Evolutionary conservation across 2,329 filamentous ascomycete species (phyloP), one percentile per base, ranked within the genome.

Genomic region (Cladophialophora chaetospira): DNA sequence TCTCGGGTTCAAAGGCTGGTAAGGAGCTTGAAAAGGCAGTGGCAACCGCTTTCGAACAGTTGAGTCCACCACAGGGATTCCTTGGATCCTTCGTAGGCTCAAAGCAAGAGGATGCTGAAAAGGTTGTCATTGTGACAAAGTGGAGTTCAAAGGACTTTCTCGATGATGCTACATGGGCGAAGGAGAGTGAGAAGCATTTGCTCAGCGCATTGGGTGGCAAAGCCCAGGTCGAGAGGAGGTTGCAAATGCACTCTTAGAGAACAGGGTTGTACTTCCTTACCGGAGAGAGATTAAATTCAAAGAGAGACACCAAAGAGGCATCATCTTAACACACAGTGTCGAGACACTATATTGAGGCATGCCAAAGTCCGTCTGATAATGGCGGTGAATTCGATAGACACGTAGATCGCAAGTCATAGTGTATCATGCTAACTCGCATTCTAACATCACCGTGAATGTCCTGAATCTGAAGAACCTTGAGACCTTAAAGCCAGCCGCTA

Each of bases 361-460:
- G n/a, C n/a, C n/a, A n/a, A n/a, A n/a, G n/a, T n/a, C n/a, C n/a
- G n/a, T n/a, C n/a, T n/a, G n/a, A n/a, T n/a, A n/a, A n/a, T n/a
- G n/a, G n/a, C n/a, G n/a, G n/a, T n/a, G n/a, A n/a, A n/a, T n/a
- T n/a, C n/a, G n/a, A n/a, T n/a, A n/a, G n/a, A n/a, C n/a, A n/a
- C n/a, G n/a, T n/a, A n/a, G n/a, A n/a, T n/a, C n/a, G n/a, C 28
- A 31, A 11, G 28, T 11, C 28, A 31, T 31, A 11, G 9, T 38
- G 6, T 38, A 6, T 38, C 35, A 38, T 5, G 4, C 46, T 19
- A 53, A 17, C 17, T 33, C 43, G 23, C 44, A 55, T 40, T 57
- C 54, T 15, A 57, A n/a, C 47, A 57, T 57, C 6, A 47, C 28
- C 5, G 54, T 57, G 36, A 57, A 53, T 10, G 54, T 57, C 29